Evolutionary conservation across 1,284 basidiomycete species (phyloP), one percentile per base, ranked within the genome.

Genomic region (Marasmius oreades): DNA sequence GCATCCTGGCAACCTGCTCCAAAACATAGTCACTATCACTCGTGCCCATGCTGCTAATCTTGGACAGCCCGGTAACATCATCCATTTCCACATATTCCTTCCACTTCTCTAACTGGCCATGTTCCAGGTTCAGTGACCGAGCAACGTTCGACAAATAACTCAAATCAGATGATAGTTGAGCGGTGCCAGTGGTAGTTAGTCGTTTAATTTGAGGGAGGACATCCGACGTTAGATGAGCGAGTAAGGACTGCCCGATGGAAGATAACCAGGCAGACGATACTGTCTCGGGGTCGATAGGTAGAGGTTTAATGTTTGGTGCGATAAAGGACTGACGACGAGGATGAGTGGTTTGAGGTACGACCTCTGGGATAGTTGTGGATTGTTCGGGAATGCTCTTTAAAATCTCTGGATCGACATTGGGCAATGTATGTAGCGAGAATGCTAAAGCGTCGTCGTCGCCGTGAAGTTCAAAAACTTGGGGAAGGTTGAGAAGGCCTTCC

Each of bases 391-490:
- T 65, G 22, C 71, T 71, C 51, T 77, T 77, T n/a, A 88, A 70
- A 16, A 84, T 73, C 51, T 85, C 81, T 2, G 71, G 64, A 60
- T 86, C 82, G 55, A 94, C 64, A 58, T 75, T 67, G 0, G 93
- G 91, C 3, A 96, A 76, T 0, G 91, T 93, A 59, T 88, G 82
- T 51, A 95, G 75, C n/a, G 90, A 92, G 71, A 93, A 96, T 1
- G 86, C 84, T n/a, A 97, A 79, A 10, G 92, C 92, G 61, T 92
- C 90, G 69, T 98, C 95, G 53, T 92, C 88, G 3, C 91, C 93
- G 66, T 97, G 95, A 16, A 95, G 90, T 69, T 98, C 95, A 68
- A 99, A 96, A 20, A 98, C 75, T 51, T 95, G 77, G 1, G 96
- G 93, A 5, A 99, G 81, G 71, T 97, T 98, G 39, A 98, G 79